Percentiles rank a stretch among this genome's conserved stretches.
phyloP scores from a whole-genome alignment of 2,329 filamentous ascomycete genomes.

The Boeremia lycopersici region DNA sequence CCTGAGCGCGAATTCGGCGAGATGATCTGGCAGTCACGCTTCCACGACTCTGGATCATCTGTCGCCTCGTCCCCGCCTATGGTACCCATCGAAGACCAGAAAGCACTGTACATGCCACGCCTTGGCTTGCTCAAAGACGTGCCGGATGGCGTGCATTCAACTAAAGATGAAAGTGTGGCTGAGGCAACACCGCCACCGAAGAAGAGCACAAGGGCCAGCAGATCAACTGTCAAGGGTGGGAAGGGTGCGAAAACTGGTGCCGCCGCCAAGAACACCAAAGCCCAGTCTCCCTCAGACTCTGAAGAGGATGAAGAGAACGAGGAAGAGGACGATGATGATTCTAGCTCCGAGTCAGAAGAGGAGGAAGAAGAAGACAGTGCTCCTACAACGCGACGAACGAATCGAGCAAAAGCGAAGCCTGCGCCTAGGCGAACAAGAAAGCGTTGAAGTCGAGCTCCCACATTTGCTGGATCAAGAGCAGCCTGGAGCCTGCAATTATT shows the following conservation, averaged over 20 bases:
- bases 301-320: constrained; percentile 51
- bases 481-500: not conserved
- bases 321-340: constrained; percentile 40
- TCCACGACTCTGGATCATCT: constrained; percentile 35
- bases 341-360: constrained; percentile 34
- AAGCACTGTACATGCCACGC: constrained; percentile 38
- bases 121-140: constrained; percentile 43
- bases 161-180: constrained; percentile 37
- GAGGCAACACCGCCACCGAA: constrained; percentile 40
- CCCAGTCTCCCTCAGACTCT: constrained; percentile 40
- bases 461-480: not conserved
- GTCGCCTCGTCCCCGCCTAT: constrained; percentile 39
- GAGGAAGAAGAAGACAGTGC: constrained; percentile 42
- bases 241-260: constrained; percentile 32
- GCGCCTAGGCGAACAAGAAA: constrained; percentile 40
- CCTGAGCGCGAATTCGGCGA: constrained; percentile 53
- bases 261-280: constrained; percentile 37
- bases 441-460: constrained; percentile 14
- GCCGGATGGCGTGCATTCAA: constrained; percentile 33
- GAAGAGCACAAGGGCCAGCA: constrained; percentile 37
- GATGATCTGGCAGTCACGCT: constrained; percentile 52
- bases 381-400: constrained; percentile 42
- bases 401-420: constrained; percentile 32
- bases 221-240: constrained; percentile 29
- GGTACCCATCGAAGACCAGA: constrained; percentile 41